A percentile compares a stretch with the other conserved stretches of the same genome.
Conservation (phyloP, 371 early-diverging fungal genomes). For the Homolaphlyctis polyrhiza region DNA sequence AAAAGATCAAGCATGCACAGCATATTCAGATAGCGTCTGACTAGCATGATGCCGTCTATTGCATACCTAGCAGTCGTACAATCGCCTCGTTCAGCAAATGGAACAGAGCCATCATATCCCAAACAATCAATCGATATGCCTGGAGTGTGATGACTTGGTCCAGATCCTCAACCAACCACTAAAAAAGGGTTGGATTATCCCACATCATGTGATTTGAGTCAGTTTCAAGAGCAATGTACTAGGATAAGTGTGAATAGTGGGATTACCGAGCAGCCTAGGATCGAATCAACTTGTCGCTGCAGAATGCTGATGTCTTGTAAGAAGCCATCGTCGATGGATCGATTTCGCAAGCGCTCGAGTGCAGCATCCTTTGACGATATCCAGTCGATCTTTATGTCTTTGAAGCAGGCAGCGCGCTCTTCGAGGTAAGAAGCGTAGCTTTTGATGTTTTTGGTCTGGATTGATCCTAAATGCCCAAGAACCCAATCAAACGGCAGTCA, state of each 20-base stretch:
- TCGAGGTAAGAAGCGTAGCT: constrained; percentile 78
- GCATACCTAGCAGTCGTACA: constrained; percentile 76
- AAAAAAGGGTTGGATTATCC: not conserved
- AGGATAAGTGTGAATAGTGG: not conserved
- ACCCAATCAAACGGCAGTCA: too few species aligned
- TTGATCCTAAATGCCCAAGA: too few species aligned
- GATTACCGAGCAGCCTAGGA: constrained; percentile 70
- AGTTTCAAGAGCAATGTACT: not conserved
- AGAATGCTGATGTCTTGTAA: constrained; percentile 70
- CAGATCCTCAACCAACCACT: constrained; percentile 77
- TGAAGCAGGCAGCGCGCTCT: constrained; percentile 70
- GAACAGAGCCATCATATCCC: constrained; percentile 81
- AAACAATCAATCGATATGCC: constrained; percentile 77
- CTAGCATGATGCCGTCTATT: too few species aligned
- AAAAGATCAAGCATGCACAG: not conserved
- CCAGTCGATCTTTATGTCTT: constrained; percentile 71
- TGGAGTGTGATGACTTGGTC: constrained; percentile 84
- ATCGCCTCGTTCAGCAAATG: constrained; percentile 88
- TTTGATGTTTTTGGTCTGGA: constrained; percentile 70
- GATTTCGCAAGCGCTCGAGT: constrained; percentile 48
- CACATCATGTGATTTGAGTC: not conserved
- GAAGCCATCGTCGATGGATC: constrained; percentile 63
- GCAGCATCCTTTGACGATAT: constrained; percentile 45
- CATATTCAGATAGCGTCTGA: constrained; percentile 4
- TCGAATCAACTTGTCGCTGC: constrained; percentile 73